Base-by-base conservation (phyloP, 345 rosid genomes). In the Clarkia xantiana region DNA sequence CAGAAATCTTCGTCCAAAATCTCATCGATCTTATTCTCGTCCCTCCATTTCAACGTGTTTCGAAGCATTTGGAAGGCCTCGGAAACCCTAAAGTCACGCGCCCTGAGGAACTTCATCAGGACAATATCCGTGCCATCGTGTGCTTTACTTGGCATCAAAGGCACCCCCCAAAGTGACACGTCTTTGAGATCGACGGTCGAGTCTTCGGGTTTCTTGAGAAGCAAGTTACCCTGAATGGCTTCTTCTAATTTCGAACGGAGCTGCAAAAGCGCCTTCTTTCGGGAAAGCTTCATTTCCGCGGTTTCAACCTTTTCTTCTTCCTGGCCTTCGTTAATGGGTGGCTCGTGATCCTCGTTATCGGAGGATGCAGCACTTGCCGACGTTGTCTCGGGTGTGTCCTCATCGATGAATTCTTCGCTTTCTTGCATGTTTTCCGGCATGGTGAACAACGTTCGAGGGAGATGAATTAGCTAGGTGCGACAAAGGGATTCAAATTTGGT, bases 21-120 rank as follows among this genome's bases (percentile, higher is more conserved):
- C 2, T 54, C 51, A 22, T 76, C 75, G 0, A 53, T 58, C 18
- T 55, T 62, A 62, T 47, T 62, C 42, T 62, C 66, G 40, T 15
- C 62, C 11, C 82, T 50, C 85, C 90, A 78, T 53, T 47, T 52
- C n/a, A 81, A 18, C 3, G 75, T 72, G 49, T 70, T 70, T 12
- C 49, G 64, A 7, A 81, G 80, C 80, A 70, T 74, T 44, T 70
- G 51, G 12, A 71, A 76, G 11, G 90, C 82, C 15, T 76, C 77
- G 0, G 55, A 52, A 0, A 64, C 80, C 51, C 68, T 74, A 42
- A 48, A 78, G 34, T 61, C 62, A 11, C 57, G 64, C 0, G 79
- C 78, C 53, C 62, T 68, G 51, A 76, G 62, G 75, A 78, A 76
- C 58, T 78, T 81, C 50, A 53, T 15, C 2, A 81, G 67, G 41